A percentile compares a stretch with the other conserved stretches of the same genome.
These are phyloP conservation scores for Ziziphus jujuba DNA, from an alignment of 306 rosid genomes.

Conservation along the genomic window DNA sequence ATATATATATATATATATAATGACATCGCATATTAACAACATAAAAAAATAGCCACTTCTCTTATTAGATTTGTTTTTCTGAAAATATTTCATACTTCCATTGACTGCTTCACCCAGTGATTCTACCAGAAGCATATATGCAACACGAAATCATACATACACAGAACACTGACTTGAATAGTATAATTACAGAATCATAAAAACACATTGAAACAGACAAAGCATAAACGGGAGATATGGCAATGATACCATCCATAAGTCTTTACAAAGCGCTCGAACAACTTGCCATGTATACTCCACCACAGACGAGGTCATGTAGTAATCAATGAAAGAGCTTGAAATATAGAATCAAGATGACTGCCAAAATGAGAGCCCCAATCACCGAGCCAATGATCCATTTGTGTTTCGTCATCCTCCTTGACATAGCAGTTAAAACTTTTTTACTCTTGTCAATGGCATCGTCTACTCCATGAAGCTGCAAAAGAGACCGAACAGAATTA, in stretches of 20 bases:
- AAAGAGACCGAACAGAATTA: constrained; percentile 22
- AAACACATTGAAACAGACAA: constrained; percentile 5
- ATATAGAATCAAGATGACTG: constrained; percentile 46
- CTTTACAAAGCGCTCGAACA: neutral
- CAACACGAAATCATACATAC: neutral
- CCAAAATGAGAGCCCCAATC: constrained; percentile 75
- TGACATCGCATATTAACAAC: too few relatives aligned
- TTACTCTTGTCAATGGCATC: constrained; percentile 93
- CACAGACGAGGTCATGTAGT: constrained; percentile 12
- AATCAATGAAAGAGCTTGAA: constrained; percentile 61
- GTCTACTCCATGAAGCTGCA: constrained; percentile 80
- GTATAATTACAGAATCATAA: neutral
- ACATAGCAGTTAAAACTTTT: constrained; percentile 68
- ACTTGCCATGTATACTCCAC: neutral
- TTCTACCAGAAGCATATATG: neutral
- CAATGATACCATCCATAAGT: constrained; percentile 18
- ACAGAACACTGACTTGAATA: neutral
- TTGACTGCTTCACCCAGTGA: too few relatives aligned
- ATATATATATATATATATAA: too few relatives aligned
- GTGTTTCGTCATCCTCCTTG: constrained; percentile 71
- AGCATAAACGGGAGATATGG: constrained; percentile 10
- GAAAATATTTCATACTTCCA: too few relatives aligned
- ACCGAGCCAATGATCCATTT: constrained; percentile 72
- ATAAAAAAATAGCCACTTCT: too few relatives aligned
- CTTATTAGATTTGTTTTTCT: too few relatives aligned